Base-by-base conservation (phyloP, 192 early-diverging fungal species). In the Coemansia pectinata region DNA sequence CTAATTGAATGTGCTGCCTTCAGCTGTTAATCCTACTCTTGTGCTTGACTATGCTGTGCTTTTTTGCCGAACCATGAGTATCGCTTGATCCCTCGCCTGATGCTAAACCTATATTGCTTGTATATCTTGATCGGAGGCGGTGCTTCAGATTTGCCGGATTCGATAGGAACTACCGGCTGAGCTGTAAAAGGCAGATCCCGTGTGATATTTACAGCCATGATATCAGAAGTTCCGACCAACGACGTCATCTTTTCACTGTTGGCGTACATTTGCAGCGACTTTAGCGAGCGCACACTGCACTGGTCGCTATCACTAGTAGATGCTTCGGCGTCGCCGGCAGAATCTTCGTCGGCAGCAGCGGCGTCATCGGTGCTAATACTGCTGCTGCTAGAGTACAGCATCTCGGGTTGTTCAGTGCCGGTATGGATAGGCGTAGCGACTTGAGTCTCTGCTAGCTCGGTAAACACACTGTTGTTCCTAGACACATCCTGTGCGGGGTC, bases 11-110 rank as follows among this genome's bases (percentile, higher is more conserved):
- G 29, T 8, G 25, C 25, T 29, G 3, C 25, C 31, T 29, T 48
- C 15, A 48, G n/a, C 19, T 3, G 19, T 5, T 52, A 25, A 25
- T 52, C 14, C 29, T 58, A 58, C 14, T 58, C 31, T 34, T 58
- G 55, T 8, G 12, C 52, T 27, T 29, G 52, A 14, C 23, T 53
- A 1, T 11, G 23, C 29, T 58, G 55, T 14, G 66, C 36, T 21
- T 71, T 72, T n/a, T 65, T 73, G 1, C 71, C 71, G 47, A 82
- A 82, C 71, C 74, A 73, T 25, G 71, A 68, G 62, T 60, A 68
- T 23, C 71, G 64, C 65, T 62, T 82, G 45, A 76, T 63, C 62
- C 66, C 71, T n/a, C 66, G 41, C 31, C 65, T 69, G 36, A 82
- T 59, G 61, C 79, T 74, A 39, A 77, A 74, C 45, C 48, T 66